Evolutionary conservation across 1,139 yeast species (phyloP).

Genomic region (Blastobotrys buckinghamii): DNA sequence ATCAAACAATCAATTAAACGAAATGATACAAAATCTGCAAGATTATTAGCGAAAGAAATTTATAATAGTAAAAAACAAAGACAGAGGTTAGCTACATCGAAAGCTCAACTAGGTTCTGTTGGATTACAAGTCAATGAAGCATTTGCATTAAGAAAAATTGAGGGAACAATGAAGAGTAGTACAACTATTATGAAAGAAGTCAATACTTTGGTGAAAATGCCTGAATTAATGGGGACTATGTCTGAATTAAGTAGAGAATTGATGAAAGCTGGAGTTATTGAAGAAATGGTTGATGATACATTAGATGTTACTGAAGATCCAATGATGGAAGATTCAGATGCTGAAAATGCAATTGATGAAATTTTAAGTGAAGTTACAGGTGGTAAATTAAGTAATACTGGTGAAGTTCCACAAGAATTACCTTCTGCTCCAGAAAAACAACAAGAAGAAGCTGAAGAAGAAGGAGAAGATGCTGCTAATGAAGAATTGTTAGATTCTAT

Average conservation of each 20-base stretch:
- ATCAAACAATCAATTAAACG: conserved; percentile 74
- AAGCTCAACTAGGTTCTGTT: conserved; percentile 80
- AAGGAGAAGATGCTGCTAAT: conserved; percentile 51
- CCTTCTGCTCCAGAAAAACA: conserved; percentile 41
- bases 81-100: conserved; percentile 67
- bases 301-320: conserved; percentile 65
- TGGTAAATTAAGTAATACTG: conserved; percentile 32
- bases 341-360: conserved; percentile 63
- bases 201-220: conserved; percentile 68
- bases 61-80: conserved; percentile 71
- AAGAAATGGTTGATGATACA: conserved; percentile 93
- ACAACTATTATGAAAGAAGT: conserved; percentile 87
- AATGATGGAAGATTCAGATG: conserved; percentile 61
- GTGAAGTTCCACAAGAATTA: conserved; percentile 42
- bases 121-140: conserved; percentile 89
- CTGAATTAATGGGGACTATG: conserved; percentile 80
- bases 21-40: conserved; percentile 69
- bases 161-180: conserved; percentile 73
- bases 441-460: conserved; percentile 44
- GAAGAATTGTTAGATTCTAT: conserved; percentile 72
- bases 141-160: conserved; percentile 76
- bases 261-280: conserved; percentile 83
- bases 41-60: conserved; percentile 75
- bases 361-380: conserved; percentile 49
- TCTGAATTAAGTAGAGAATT: conserved; percentile 81